These are phyloP conservation scores for Azolla pinnata DNA, from an alignment of 75 land plant genomes.

Conservation along the genomic window DNA sequence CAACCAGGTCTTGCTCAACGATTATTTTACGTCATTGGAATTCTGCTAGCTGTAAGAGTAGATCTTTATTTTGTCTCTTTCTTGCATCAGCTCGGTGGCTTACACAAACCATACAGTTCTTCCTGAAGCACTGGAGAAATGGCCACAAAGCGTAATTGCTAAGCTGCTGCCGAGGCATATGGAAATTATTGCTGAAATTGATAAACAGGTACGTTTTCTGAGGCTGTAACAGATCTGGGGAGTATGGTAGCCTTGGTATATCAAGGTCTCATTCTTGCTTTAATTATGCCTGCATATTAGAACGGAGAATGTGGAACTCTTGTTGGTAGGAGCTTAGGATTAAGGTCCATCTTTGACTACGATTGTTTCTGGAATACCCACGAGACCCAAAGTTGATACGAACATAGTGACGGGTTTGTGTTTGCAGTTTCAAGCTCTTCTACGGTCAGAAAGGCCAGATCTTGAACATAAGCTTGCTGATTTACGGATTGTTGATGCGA, in stretches of 20 bases:
- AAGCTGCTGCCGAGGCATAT: slow-evolving; percentile 95
- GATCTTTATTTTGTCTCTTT: not conserved
- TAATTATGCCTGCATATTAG: no score
- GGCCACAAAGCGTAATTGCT: slow-evolving; percentile 76
- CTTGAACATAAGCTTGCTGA: slow-evolving; percentile 43
- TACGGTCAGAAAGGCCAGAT: slow-evolving; percentile 31
- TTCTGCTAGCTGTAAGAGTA: no score
- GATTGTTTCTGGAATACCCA: not conserved
- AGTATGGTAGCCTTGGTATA: no score
- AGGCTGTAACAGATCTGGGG: no score
- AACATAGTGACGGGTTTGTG: not conserved
- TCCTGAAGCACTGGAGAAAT: slow-evolving; percentile 95
- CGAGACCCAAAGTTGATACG: no score
- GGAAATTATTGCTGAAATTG: slow-evolving; percentile 87
- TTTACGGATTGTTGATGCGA: slow-evolving; percentile 54
- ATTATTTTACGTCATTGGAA: no score
- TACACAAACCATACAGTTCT: slow-evolving; percentile 98
- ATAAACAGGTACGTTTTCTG: slow-evolving; percentile 85
- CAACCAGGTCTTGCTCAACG: slow-evolving; percentile 50
- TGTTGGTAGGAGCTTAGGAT: no score
- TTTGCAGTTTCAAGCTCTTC: slow-evolving; percentile 56
- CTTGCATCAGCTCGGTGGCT: slow-evolving; percentile 60
- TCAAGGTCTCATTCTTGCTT: not conserved
- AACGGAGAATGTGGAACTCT: no score
- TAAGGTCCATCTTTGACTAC: not conserved